phyloP scores from a whole-genome alignment of 306 rosid genomes.

The Cucurbita argyrosperma region DNA sequence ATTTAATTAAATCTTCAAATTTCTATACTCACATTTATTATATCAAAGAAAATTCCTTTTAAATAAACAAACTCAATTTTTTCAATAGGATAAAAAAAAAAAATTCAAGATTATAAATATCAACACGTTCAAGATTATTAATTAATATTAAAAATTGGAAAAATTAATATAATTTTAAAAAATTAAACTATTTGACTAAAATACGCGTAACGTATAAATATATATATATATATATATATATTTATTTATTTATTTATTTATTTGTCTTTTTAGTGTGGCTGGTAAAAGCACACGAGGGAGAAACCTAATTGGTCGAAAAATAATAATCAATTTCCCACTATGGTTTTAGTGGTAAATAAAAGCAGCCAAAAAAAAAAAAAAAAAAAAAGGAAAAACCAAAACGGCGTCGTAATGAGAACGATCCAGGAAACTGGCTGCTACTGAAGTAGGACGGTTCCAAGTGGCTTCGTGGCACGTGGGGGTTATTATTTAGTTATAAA shows the following conservation, averaged over 20 bases:
- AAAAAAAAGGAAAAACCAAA: background rate
- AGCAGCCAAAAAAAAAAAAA: background rate
- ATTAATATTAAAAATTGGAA: no score
- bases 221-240: background rate
- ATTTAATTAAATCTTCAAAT: no score
- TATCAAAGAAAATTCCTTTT: no score
- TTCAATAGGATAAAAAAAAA: no score
- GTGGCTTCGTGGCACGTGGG: background rate
- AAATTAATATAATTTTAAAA: background rate
- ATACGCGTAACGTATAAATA: background rate
- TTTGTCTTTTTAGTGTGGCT: background rate
- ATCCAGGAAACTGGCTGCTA: background rate
- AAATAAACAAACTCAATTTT: no score
- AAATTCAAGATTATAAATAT: background rate
- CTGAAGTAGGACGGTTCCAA: background rate
- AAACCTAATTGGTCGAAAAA: background rate
- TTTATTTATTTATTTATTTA: no score
- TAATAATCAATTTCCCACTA: constrained; percentile 1
- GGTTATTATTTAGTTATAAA: background rate
- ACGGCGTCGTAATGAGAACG: background rate
- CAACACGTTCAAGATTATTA: background rate
- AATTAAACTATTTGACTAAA: background rate
- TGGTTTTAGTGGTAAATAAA: background rate
- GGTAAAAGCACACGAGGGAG: background rate
- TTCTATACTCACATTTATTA: no score